Conservation (phyloP, 139 green algal genomes). For the Chlorella sp. region DNA sequence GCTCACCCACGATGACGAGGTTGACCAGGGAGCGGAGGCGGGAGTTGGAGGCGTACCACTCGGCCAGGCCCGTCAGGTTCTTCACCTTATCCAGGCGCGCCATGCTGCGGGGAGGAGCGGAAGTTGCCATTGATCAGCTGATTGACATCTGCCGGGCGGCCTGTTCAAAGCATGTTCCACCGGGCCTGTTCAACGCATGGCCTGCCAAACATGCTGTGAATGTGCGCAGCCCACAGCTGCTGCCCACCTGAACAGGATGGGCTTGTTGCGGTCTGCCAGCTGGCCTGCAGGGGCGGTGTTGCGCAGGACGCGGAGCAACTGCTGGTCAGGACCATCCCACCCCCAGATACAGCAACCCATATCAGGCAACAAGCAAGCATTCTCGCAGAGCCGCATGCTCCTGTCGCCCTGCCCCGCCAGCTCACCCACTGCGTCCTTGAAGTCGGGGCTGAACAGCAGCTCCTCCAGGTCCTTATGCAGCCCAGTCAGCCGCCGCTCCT, state of each 20-base stretch:
- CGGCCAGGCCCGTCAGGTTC: conserved; percentile 83
- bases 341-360: no score
- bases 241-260: conserved; percentile 75
- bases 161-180: no score
- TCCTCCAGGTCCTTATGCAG: conserved; percentile 77
- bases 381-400: no score
- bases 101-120: background rate
- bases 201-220: no score
- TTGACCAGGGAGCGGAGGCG: conserved; percentile 75
- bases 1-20: conserved; percentile 81
- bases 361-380: no score
- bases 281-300: conserved; percentile 58
- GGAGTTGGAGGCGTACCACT: conserved; percentile 68
- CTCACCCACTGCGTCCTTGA: conserved; percentile 21
- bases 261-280: conserved; percentile 71
- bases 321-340: no score
- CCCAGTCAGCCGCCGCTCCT: conserved; percentile 66
- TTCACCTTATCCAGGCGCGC: conserved; percentile 87
- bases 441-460: conserved; percentile 68
- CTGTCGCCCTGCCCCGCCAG: background rate
- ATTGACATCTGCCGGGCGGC: no score
- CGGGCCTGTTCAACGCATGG: no score
- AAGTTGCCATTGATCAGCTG: background rate
- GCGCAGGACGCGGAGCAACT: no score
- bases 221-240: no score